Evolutionary conservation across 108 stramenopile genomes (phyloP), one percentile per base, ranked within the genome.

Genomic region (Chaetoceros muelleri): DNA sequence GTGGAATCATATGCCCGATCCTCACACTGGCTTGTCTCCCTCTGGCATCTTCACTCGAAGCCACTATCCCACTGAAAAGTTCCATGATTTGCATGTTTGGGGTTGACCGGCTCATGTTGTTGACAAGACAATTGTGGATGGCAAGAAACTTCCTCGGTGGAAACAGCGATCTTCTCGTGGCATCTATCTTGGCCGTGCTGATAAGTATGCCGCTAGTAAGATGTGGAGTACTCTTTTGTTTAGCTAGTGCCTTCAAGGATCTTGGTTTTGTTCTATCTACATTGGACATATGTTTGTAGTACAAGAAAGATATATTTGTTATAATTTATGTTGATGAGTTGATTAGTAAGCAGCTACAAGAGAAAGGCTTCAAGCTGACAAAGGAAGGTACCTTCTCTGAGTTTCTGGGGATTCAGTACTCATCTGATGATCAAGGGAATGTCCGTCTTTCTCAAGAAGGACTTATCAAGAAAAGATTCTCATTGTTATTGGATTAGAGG

Each of bases 241-340:
- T n/a, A n/a, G n/a, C n/a, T 17, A 3, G 24, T 19, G 62, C 48
- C 19, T 24, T 77, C 2, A 24, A 22, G 16, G 30, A 55, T 2
- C 44, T 30, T 23, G 65, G 62, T 44, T 63, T 65, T 16, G 34
- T 29, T 19, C 67, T 54, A 45, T 67, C 65, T 8, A 13, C 44
- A 0, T n/a, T 61, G 17, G 74, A 78, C 54, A 65, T 62, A 10
- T 82, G 77, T 34, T 52, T 82, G n/a, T 72, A 73, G 22, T 34
- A 67, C 61, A 54, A 47, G 0, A 5, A 24, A 0, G 34, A 61
- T 0, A 30, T 79, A 1, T 57, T 76, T 18, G 50, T 71, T 0
- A 46, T 78, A 19, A 13, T 60, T 0, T 82, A 69, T 46, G 74
- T 3, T 26, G 22, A 40, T 23, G 21, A 8, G 1, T n/a, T 21